Conservation (phyloP, 176 grass and related monocot genomes). For the Urochloa ruziziensis region DNA sequence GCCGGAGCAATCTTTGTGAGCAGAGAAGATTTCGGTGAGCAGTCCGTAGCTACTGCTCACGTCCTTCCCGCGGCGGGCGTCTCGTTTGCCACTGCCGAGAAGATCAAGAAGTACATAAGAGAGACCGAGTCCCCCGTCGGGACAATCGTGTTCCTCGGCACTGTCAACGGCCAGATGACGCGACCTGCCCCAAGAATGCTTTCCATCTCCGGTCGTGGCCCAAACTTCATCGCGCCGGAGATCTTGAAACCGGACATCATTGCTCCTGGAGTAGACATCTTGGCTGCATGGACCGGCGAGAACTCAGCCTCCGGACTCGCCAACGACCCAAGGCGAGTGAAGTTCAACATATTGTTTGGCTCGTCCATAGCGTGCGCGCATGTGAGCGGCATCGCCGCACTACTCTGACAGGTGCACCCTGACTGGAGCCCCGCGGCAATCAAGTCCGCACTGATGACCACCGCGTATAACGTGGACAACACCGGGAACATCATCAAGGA, state of each 20-base stretch:
- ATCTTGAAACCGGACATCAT: slow-evolving; percentile 57
- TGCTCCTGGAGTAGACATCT: slow-evolving; percentile 52
- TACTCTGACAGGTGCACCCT: slow-evolving; percentile 3
- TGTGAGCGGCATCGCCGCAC: slow-evolving; percentile 1
- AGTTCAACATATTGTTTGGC: slow-evolving; percentile 33
- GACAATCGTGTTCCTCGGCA: slow-evolving; percentile 23
- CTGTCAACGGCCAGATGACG: neutral
- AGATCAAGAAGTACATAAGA: neutral
- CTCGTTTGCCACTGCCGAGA: neutral
- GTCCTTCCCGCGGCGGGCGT: slow-evolving; percentile 15
- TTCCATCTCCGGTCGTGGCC: slow-evolving; percentile 43
- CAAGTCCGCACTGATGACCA: slow-evolving; percentile 73
- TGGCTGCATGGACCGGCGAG: slow-evolving; percentile 37
- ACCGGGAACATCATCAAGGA: neutral
- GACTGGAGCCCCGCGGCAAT: slow-evolving; percentile 63
- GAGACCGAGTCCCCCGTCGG: neutral
- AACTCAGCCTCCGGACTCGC: neutral
- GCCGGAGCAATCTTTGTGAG: slow-evolving; percentile 28
- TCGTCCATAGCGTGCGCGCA: slow-evolving; percentile 51
- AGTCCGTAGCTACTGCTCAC: neutral
- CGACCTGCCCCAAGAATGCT: slow-evolving; percentile 28
- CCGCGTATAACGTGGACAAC: slow-evolving; percentile 5
- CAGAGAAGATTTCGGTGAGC: slow-evolving; percentile 5
- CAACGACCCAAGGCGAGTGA: slow-evolving; percentile 9
- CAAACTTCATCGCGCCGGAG: slow-evolving; percentile 18